These are phyloP conservation scores for Fusarium aywerte DNA, from an alignment of 2,329 filamentous ascomycete genomes.

Conservation along the genomic window DNA sequence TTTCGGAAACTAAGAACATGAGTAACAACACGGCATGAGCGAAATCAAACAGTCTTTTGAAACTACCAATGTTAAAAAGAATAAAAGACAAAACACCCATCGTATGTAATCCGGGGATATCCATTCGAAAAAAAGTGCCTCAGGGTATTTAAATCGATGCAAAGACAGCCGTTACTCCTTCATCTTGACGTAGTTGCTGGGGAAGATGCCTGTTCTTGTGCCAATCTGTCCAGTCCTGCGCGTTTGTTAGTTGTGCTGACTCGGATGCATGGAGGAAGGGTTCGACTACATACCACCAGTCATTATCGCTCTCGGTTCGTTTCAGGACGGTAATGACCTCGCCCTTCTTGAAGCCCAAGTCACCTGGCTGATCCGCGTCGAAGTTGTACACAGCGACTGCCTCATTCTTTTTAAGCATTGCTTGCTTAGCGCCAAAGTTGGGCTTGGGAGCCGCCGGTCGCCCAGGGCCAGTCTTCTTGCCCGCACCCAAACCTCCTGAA, in stretches of 20 bases:
- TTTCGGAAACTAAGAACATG: neutral
- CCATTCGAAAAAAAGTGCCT: conserved; percentile 31
- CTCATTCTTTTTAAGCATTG: conserved; percentile 75
- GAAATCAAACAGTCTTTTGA: conserved; percentile 3
- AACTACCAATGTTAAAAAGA: neutral
- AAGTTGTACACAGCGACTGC: conserved; percentile 94
- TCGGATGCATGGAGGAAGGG: no score
- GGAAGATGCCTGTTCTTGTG: conserved; percentile 88
- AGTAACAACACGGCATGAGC: neutral
- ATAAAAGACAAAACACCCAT: conserved; percentile 15
- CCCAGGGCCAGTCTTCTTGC: conserved; percentile 69
- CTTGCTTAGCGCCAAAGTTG: conserved; percentile 72
- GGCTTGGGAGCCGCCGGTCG: conserved; percentile 91
- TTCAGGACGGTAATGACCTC: conserved; percentile 96
- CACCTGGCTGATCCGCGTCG: conserved; percentile 90
- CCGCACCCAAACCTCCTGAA: conserved; percentile 38
- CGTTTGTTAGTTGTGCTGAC: conserved; percentile 1
- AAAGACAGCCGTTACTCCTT: conserved; percentile 55
- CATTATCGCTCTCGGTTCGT: conserved; percentile 90
- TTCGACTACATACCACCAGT: conserved; percentile 80
- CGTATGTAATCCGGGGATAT: conserved; percentile 9
- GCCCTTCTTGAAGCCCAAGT: conserved; percentile 96
- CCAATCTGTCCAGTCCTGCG: conserved; percentile 88
- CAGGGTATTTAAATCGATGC: conserved; percentile 40
- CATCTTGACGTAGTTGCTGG: conserved; percentile 81